phyloP scores from a whole-genome alignment of 768 basidiomycete genomes.

The Russula sp. region DNA sequence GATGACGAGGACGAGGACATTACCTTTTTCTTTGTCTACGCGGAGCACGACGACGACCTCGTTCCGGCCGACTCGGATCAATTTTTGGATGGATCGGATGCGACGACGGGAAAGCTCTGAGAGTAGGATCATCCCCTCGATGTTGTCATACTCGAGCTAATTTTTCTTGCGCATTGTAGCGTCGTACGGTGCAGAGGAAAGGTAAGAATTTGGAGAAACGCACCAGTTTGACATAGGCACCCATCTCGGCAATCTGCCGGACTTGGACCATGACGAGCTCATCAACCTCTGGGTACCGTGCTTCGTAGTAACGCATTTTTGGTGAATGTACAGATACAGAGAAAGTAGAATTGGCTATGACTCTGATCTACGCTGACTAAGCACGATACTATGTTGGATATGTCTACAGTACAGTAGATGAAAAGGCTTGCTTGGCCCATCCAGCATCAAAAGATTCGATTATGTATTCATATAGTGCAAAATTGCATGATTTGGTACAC shows the following conservation, averaged over 20 bases:
- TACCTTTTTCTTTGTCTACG: constrained; percentile 98
- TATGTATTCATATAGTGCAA: constrained; percentile 3
- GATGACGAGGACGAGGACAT: background rate
- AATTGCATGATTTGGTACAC: background rate
- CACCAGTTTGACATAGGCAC: constrained; percentile 97
- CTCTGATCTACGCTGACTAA: background rate
- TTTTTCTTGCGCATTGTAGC: background rate
- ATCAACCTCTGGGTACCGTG: constrained; percentile 92
- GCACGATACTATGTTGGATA: too few species aligned
- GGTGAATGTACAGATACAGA: background rate
- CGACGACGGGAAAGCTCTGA: constrained; percentile 95
- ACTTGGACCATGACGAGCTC: constrained; percentile 99
- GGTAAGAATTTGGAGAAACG: constrained; percentile 26
- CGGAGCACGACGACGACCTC: constrained; percentile 97
- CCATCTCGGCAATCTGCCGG: constrained; percentile 99
- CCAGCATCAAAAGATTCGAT: background rate
- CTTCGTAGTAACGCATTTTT: constrained; percentile 86
- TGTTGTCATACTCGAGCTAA: constrained; percentile 97
- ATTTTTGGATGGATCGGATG: constrained; percentile 94
- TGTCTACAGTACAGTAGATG: too few species aligned
- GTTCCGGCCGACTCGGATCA: constrained; percentile 95
- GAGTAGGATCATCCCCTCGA: constrained; percentile 99
- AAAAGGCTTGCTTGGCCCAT: too few species aligned
- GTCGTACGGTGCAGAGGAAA: background rate
- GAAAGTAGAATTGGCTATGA: background rate